Base-by-base conservation (phyloP, 768 basidiomycete genomes). In the Exsudoporus frostii region DNA sequence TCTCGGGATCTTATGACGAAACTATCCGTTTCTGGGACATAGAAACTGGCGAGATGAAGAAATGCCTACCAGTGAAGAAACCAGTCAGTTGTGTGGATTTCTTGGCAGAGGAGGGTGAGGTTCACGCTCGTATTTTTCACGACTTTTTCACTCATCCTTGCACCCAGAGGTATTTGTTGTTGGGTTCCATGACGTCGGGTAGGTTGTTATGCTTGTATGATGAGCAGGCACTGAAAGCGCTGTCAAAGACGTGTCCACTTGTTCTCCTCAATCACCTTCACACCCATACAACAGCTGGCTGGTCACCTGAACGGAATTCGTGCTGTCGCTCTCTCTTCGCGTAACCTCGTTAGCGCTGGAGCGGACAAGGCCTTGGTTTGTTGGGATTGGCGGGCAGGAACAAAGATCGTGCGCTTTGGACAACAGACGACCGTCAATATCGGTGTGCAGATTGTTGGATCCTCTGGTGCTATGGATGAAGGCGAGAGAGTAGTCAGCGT, bases 1-100 rank as follows among this genome's bases (percentile, higher is more conserved):
- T 96, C 58, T 92, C 88, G 58, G 93, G 93, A 15, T 90, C 88
- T 25, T 93, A 94, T 63, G 92, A 95, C 51, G 92, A 93, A 68
- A 92, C 89, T 1, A 94, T 96, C 55, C 79, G 92, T 13, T 90
- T 96, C 70, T 96, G 92, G 93, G 89, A 94, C 65, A 79, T 96
- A 20, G 78, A 76, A 48, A 81, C 78, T 0, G 83, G 79, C 5
- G 79, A 81, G 60, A 73, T 80, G 73, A 85, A 86, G 71, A 89
- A 87, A 62, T 90, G 88, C 59, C 64, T 93, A 40, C 78, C 81
- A 51, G 90, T 92, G 11, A 93, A 92, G 74, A 94, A 92, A 61
- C 88, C 92, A 1, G 90, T 95, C 32, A 90, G 90, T 55, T 92
- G 93, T 69, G 83, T 95, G 38, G 91, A 94, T 65, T 94, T 89